These are phyloP conservation scores for Fusarium sp. DNA, from an alignment of 2,329 filamentous ascomycete species.

Conservation along the genomic window DNA sequence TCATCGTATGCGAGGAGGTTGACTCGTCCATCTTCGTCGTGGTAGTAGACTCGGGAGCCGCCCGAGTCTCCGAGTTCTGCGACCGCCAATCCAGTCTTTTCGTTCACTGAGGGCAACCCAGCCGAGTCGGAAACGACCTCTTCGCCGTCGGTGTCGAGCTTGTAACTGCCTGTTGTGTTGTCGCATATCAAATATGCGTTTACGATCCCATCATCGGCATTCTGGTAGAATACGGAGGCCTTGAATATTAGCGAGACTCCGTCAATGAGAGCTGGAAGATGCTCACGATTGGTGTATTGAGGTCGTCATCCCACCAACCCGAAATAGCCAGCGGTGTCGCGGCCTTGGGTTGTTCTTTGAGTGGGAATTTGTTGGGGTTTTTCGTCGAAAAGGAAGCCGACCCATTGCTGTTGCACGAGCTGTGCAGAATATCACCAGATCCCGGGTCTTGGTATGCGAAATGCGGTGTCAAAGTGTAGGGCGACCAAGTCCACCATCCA, in stretches of 20 bases:
- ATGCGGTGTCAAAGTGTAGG: slow-evolving; percentile 22
- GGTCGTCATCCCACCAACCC: slow-evolving; percentile 29
- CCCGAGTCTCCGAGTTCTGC: slow-evolving; percentile 30
- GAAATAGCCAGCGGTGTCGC: slow-evolving; percentile 17
- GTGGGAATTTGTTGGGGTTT: slow-evolving; percentile 17
- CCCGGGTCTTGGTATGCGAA: slow-evolving; percentile 35
- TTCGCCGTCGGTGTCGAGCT: slow-evolving; percentile 3
- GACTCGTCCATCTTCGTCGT: slow-evolving; percentile 23
- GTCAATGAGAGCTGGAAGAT: neutral
- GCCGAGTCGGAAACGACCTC: slow-evolving; percentile 15
- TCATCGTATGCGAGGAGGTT: slow-evolving; percentile 32
- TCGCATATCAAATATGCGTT: slow-evolving; percentile 28
- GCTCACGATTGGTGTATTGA: slow-evolving; percentile 24
- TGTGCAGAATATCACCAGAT: slow-evolving; percentile 30
- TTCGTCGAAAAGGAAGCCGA: slow-evolving; percentile 26
- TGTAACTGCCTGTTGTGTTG: slow-evolving; percentile 21
- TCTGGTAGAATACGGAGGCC: slow-evolving; percentile 32
- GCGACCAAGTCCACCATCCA: slow-evolving; percentile 34
- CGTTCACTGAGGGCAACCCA: slow-evolving; percentile 20
- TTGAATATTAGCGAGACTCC: neutral
- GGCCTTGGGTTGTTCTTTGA: slow-evolving; percentile 16
- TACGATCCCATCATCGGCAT: slow-evolving; percentile 7
- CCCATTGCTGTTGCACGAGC: slow-evolving; percentile 31
- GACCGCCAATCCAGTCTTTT: slow-evolving; percentile 24
- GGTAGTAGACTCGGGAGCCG: slow-evolving; percentile 32